Evolutionary conservation across 441 rosid species (phyloP), one percentile per base, ranked within the genome.

Genomic region (Geranium incanum): DNA sequence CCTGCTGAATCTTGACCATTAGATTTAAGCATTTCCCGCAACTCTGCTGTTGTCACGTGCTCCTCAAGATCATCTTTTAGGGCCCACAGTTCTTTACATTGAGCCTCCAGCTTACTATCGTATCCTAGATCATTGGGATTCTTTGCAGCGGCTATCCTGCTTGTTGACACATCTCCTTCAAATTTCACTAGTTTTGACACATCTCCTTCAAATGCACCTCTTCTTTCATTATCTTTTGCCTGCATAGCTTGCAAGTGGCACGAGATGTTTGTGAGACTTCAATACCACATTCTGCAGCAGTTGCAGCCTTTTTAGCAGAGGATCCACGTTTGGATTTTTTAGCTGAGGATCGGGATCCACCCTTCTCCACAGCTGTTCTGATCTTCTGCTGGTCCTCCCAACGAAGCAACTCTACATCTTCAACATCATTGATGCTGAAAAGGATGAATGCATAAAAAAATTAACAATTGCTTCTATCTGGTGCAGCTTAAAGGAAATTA

Each of bases 311-410:
- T 9, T 66, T 73, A 70, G 71, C 64, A 0, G 84, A 50, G 57
- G 57, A 50, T 50, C 57, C 57, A 1, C 15, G 15, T 50, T n/a
- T 7, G 19, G 19, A 18, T 57, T 57, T 57, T 19, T 57, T 57
- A 57, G 63, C 63, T 57, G 19, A 15, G 63, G 63, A 19, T 57
- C 19, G 62, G 12, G 84, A 67, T 79, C 82, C 88, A 74, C 80
- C 82, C 48, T 57, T 68, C 71, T 90, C 94, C 65, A 88, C 84
- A 72, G 89, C 84, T 48, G 78, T 78, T 72, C 93, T 90, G 48
- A 95, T 82, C 73, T 78, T 88, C 73, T 92, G 88, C 76, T 95
- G 99, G 83, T 95, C 99, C 78, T 92, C 98, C 99, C 99, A 92
- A 23, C 99, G 92, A 74, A 92, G 92, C 12, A 88, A 80, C 74